Percentiles rank a stretch among this genome's conserved stretches.
phyloP scores from a whole-genome alignment of 2,329 filamentous ascomycete species.

The Exophiala calicioides region DNA sequence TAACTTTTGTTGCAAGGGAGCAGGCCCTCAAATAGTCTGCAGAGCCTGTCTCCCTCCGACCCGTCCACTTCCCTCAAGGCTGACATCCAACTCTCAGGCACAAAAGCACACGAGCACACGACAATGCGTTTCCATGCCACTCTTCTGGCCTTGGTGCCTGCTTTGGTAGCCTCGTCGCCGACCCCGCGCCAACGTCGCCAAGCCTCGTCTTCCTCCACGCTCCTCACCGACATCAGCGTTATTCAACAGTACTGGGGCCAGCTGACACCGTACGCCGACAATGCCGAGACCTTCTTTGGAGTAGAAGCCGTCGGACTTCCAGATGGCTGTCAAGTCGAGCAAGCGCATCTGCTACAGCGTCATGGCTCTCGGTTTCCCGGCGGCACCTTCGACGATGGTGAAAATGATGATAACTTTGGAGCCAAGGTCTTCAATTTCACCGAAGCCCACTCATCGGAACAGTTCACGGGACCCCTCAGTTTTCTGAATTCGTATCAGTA shows the following conservation, averaged over 20 bases:
- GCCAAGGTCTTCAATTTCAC: constrained; percentile 52
- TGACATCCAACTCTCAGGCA: too few relatives aligned
- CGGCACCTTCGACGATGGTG: constrained; percentile 49
- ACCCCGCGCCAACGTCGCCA: constrained; percentile 14
- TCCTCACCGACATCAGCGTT: constrained; percentile 37
- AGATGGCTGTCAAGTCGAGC: constrained; percentile 57
- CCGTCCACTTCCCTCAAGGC: too few relatives aligned
- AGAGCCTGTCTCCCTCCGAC: constrained; percentile 1
- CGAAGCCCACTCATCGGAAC: constrained; percentile 35
- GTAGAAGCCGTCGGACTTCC: constrained; percentile 47
- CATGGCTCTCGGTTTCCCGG: constrained; percentile 58
- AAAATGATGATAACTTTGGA: constrained; percentile 52
- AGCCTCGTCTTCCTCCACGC: constrained; percentile 12
- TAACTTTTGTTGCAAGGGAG: too few relatives aligned
- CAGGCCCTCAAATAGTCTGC: neutral
- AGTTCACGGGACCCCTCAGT: constrained; percentile 50
- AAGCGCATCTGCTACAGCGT: constrained; percentile 56
- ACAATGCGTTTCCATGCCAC: constrained; percentile 9
- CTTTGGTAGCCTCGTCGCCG: constrained; percentile 15
- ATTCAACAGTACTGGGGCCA: constrained; percentile 50
- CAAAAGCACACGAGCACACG: neutral
- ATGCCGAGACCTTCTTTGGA: constrained; percentile 45
- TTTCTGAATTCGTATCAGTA: constrained; percentile 59
- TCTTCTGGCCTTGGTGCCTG: constrained; percentile 10
- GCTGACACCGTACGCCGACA: constrained; percentile 51